Conservation (phyloP, 192 early-diverging fungal species). For the Linnemannia schmuckeri region DNA sequence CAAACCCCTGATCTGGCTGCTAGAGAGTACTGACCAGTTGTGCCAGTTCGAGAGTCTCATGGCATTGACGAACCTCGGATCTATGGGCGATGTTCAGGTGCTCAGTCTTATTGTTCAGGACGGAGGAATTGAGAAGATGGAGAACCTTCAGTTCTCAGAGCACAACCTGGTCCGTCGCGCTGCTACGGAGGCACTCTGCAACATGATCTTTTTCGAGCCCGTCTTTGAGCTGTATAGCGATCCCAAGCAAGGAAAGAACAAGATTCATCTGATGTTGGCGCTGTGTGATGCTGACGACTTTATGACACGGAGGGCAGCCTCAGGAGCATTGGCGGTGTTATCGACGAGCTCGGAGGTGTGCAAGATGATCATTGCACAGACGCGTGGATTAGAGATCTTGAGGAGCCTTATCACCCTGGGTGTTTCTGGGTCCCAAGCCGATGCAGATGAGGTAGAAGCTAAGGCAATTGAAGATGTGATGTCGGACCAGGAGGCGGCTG, state of each 20-base stretch:
- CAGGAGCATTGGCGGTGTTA: conserved; percentile 89
- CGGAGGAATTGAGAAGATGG: conserved; percentile 78
- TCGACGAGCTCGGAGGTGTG: conserved; percentile 67
- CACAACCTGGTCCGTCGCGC: conserved; percentile 85
- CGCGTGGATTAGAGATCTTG: conserved; percentile 67
- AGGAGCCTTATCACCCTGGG: conserved; percentile 64
- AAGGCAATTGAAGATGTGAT: conserved; percentile 59
- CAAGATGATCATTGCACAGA: conserved; percentile 68
- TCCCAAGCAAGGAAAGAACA: conserved; percentile 60
- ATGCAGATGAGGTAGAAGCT: conserved; percentile 42
- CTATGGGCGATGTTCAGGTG: conserved; percentile 67
- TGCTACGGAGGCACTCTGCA: conserved; percentile 92
- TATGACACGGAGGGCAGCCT: conserved; percentile 84
- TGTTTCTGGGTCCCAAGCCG: conserved; percentile 18
- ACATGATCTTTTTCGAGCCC: conserved; percentile 86
- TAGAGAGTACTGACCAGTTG: conserved; percentile 72
- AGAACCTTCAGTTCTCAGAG: conserved; percentile 85
- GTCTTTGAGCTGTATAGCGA: conserved; percentile 87
- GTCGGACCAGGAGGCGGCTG: conserved; percentile 40
- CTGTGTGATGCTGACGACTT: conserved; percentile 91
- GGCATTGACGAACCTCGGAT: conserved; percentile 93
- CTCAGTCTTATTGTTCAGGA: conserved; percentile 57
- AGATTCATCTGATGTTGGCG: conserved; percentile 85
- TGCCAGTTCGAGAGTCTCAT: conserved; percentile 91
- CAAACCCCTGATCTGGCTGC: conserved; percentile 75